Conservation (phyloP, 768 basidiomycete genomes). For the Mycena maculata region DNA sequence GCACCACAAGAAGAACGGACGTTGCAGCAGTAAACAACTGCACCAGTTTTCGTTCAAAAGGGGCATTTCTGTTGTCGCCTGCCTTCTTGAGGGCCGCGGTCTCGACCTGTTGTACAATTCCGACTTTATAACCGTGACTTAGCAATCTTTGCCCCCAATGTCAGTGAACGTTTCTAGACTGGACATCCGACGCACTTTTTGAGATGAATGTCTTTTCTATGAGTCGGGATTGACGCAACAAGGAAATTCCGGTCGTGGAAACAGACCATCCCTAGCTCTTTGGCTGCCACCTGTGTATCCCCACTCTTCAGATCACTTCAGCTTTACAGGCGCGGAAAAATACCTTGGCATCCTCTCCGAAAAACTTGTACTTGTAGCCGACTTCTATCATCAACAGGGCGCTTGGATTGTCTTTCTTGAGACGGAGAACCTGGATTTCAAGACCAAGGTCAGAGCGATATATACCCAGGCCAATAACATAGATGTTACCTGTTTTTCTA, state of each 20-base stretch:
- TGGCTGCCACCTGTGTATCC: conserved; percentile 68
- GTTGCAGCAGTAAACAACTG: conserved; percentile 89
- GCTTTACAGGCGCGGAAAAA: conserved; percentile 4
- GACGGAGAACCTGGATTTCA: conserved; percentile 56
- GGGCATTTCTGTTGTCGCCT: conserved; percentile 76
- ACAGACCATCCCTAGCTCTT: conserved; percentile 82
- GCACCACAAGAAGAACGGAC: conserved; percentile 57
- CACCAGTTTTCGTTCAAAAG: conserved; percentile 80
- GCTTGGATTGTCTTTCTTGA: conserved; percentile 74
- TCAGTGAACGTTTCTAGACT: background rate
- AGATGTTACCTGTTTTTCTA: conserved; percentile 75
- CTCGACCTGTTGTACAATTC: conserved; percentile 85
- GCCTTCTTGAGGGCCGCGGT: conserved; percentile 91
- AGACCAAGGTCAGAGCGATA: background rate
- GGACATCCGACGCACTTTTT: conserved; percentile 67
- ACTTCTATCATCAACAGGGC: conserved; percentile 83
- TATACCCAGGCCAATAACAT: background rate
- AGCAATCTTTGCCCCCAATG: conserved; percentile 63
- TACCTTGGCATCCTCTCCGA: conserved; percentile 86
- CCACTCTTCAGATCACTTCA: conserved; percentile 1
- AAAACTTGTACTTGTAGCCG: conserved; percentile 89
- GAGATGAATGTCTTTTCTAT: conserved; percentile 75
- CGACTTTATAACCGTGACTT: conserved; percentile 84
- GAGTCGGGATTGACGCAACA: conserved; percentile 79
- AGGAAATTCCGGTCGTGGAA: conserved; percentile 79